These are phyloP conservation scores for Infundibulicybe gibba DNA, from an alignment of 768 basidiomycete species.

Conservation along the genomic window DNA sequence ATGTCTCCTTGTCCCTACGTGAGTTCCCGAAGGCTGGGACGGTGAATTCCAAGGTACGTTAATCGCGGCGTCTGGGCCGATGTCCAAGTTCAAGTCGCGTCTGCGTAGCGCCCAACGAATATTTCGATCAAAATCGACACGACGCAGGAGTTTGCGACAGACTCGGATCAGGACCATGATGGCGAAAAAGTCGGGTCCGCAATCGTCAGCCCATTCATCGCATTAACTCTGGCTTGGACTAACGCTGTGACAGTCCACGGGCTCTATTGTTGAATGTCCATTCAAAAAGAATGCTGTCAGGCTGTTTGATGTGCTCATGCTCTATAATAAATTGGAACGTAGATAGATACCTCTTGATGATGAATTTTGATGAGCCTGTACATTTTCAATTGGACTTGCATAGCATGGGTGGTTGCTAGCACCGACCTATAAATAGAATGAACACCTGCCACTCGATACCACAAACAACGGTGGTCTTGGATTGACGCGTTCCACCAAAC, in stretches of 20 bases:
- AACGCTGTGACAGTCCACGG: constrained; percentile 1
- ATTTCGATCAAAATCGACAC: constrained; percentile 57
- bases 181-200: constrained; percentile 16
- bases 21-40: constrained; percentile 31
- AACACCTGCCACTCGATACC: no score
- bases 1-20: constrained; percentile 33
- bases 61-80: neutral
- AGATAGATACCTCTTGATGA: no score
- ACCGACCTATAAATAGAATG: no score
- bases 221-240: neutral
- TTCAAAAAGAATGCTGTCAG: constrained; percentile 3
- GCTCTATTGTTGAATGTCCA: constrained; percentile 5
- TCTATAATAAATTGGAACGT: no score
- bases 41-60: constrained; percentile 27
- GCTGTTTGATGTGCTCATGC: neutral
- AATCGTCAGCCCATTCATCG: constrained; percentile 6
- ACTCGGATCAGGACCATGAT: constrained; percentile 30
- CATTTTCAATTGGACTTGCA: no score
- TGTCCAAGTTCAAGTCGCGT: neutral
- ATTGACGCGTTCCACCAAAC: no score
- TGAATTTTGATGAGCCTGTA: no score
- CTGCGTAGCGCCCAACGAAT: constrained; percentile 33
- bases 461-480: no score
- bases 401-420: no score
- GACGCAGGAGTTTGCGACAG: constrained; percentile 43